Evolutionary conservation across 345 rosid genomes (phyloP).

Genomic region (Fremontodendron californicum): DNA sequence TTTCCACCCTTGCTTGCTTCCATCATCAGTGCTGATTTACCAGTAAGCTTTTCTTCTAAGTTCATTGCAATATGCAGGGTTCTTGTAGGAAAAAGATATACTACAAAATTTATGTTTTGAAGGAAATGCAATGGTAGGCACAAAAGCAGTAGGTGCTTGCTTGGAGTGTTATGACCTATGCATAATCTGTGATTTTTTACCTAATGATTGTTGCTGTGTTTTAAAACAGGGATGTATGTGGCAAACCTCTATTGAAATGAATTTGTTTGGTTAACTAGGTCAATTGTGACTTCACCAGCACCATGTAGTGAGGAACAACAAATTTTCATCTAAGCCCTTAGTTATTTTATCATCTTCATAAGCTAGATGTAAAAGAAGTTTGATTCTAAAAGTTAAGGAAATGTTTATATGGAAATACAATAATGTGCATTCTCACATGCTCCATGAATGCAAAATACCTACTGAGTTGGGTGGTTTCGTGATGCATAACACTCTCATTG

Average conservation of each 20-base stretch:
- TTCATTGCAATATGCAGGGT: not conserved
- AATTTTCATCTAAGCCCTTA: not conserved
- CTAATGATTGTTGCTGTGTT: not conserved
- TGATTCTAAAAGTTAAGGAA: not conserved
- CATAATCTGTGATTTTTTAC: not conserved
- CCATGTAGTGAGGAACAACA: not conserved
- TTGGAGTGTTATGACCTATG: not conserved
- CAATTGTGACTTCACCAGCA: not conserved
- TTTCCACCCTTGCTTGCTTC: too few relatives aligned
- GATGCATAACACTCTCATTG: not conserved
- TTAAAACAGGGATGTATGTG: not conserved
- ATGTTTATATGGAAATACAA: not conserved
- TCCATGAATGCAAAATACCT: not conserved
- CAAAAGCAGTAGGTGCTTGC: not conserved
- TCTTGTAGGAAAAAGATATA: not conserved
- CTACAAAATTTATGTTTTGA: not conserved
- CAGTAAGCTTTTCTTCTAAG: too few relatives aligned
- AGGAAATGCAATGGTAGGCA: constrained; percentile 6
- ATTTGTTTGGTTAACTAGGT: not conserved
- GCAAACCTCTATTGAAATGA: not conserved
- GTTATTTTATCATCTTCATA: not conserved
- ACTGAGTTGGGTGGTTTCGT: not conserved
- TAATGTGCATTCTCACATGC: not conserved
- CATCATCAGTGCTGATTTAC: too few relatives aligned
- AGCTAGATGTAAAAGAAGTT: not conserved